These are phyloP conservation scores for Ustilago shanxiensis DNA, from an alignment of 1,284 basidiomycete species.

Conservation along the genomic window DNA sequence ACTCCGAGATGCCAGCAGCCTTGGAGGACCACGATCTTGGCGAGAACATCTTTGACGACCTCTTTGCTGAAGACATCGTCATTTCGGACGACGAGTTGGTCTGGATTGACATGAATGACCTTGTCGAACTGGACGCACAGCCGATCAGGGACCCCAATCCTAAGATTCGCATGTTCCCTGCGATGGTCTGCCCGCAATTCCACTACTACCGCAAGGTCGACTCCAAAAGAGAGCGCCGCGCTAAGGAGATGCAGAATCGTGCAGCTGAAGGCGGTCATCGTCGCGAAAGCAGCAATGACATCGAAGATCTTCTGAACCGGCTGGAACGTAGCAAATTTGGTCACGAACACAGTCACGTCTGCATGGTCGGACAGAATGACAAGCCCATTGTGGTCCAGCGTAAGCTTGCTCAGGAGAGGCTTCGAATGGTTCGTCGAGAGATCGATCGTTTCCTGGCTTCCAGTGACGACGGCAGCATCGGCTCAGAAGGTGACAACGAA, in stretches of 20 bases:
- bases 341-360: constrained; percentile 85
- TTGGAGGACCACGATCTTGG: constrained; percentile 62
- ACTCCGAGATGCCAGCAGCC: constrained; percentile 36
- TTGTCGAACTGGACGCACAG: constrained; percentile 80
- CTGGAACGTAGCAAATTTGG: constrained; percentile 81
- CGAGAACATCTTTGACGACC: constrained; percentile 54
- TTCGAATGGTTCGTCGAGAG: constrained; percentile 41
- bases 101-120: constrained; percentile 88
- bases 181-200: constrained; percentile 84
- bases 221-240: constrained; percentile 72
- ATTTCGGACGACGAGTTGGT: constrained; percentile 55
- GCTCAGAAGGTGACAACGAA: constrained; percentile 15
- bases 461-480: constrained; percentile 16
- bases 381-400: constrained; percentile 81
- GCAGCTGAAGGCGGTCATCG: neutral
- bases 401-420: constrained; percentile 76
- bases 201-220: constrained; percentile 76
- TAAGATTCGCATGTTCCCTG: constrained; percentile 78
- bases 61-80: constrained; percentile 43
- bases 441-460: constrained; percentile 62
- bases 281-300: constrained; percentile 8
- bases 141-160: constrained; percentile 69
- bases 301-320: constrained; percentile 37
- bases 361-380: constrained; percentile 73
- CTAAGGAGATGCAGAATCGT: constrained; percentile 61